These are phyloP conservation scores for Coemansia sp. DNA, from an alignment of 192 early-diverging fungal genomes.

Conservation along the genomic window DNA sequence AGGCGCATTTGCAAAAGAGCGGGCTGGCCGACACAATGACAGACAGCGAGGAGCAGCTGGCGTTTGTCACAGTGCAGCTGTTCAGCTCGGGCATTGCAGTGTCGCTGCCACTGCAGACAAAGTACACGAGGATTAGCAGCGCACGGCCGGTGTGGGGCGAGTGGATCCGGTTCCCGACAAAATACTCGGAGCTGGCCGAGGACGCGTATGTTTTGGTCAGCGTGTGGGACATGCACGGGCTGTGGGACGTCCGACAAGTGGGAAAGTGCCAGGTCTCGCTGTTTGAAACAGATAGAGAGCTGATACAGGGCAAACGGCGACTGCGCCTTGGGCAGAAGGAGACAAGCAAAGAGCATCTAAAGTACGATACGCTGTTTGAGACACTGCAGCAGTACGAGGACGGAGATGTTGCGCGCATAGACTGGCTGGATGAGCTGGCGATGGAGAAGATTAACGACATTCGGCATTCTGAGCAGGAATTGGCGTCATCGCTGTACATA, in stretches of 20 bases:
- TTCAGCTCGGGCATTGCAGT: slow-evolving; percentile 45
- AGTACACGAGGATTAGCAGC: slow-evolving; percentile 20
- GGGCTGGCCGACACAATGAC: slow-evolving; percentile 10
- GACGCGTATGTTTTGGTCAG: slow-evolving; percentile 69
- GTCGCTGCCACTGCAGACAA: slow-evolving; percentile 50
- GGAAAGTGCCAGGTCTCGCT: slow-evolving; percentile 77
- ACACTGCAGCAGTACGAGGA: slow-evolving; percentile 80
- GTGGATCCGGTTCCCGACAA: slow-evolving; percentile 87
- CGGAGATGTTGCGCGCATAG: slow-evolving; percentile 79
- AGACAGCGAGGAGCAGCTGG: slow-evolving; percentile 7
- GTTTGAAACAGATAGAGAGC: slow-evolving; percentile 82
- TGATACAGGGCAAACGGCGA: slow-evolving; percentile 84
- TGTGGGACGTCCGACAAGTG: slow-evolving; percentile 68
- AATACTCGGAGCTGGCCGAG: slow-evolving; percentile 79
- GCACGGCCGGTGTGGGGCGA: slow-evolving; percentile 74
- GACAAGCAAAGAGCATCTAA: slow-evolving; percentile 13
- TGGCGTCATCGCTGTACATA: slow-evolving; percentile 61
- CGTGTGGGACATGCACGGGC: slow-evolving; percentile 78
- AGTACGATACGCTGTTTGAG: slow-evolving; percentile 79
- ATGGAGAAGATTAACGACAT: slow-evolving; percentile 88
- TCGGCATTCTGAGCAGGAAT: slow-evolving; percentile 58
- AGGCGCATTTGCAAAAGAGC: slow-evolving; percentile 29
- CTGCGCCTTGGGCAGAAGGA: slow-evolving; percentile 55
- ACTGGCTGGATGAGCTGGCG: slow-evolving; percentile 91
- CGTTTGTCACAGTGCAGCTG: slow-evolving; percentile 48